Evolutionary conservation across 441 rosid species (phyloP).

Genomic region (Geranium incanum): DNA sequence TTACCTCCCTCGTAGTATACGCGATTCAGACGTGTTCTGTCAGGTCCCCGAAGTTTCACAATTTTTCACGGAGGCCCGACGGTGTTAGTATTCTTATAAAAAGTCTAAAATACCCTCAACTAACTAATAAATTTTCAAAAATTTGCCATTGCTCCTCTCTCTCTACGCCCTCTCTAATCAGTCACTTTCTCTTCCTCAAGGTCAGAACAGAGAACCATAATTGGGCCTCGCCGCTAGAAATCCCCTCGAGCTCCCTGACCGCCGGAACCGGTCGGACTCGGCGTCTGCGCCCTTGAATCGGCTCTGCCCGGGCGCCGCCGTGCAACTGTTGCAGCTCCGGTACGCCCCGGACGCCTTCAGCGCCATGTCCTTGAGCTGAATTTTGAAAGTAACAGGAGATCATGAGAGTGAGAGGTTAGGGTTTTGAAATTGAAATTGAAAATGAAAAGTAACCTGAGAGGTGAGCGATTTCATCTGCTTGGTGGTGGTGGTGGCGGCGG

Average conservation of each 20-base stretch:
- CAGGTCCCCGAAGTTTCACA: no score
- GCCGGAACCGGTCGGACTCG: slow-evolving; percentile 54
- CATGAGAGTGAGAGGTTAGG: not conserved
- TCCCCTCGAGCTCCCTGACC: slow-evolving; percentile 68
- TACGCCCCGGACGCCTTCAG: slow-evolving; percentile 93
- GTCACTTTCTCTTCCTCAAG: no score
- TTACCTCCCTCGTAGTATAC: no score
- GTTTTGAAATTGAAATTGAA: not conserved
- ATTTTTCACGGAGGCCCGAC: no score
- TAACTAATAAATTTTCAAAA: no score
- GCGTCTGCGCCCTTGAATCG: slow-evolving; percentile 37
- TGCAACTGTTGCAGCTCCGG: slow-evolving; percentile 73
- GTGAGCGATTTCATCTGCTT: slow-evolving; percentile 54
- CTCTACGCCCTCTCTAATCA: no score
- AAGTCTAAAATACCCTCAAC: no score
- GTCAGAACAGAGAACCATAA: no score
- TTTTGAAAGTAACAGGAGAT: not conserved
- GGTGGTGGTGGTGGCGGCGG: slow-evolving; percentile 21
- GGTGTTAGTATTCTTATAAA: no score
- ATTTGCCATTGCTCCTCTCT: no score
- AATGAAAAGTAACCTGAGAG: slow-evolving; percentile 45
- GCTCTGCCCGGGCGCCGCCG: slow-evolving; percentile 40
- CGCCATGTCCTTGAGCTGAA: slow-evolving; percentile 80
- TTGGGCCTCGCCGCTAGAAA: no score
- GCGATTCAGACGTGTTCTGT: no score